Evolutionary conservation across 768 basidiomycete species (phyloP), one percentile per base, ranked within the genome.

Genomic region (Suillus luteus): DNA sequence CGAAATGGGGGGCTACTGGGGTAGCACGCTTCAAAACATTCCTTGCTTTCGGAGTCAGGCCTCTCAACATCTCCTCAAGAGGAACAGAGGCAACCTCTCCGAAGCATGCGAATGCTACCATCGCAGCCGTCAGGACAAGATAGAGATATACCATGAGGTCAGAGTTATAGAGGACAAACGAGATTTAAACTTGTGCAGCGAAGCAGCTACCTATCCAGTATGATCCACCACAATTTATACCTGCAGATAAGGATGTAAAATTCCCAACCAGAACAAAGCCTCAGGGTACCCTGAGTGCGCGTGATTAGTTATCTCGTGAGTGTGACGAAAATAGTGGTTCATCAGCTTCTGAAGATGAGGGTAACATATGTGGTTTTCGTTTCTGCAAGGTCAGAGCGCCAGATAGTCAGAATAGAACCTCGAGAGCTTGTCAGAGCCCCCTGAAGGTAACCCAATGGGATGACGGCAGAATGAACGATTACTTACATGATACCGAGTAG

Each of bases 1-100:
- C 68, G 38, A 78, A 89, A 68, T 82, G 80, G 48, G 87, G 87
- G 5, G 85, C 78, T 27, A 80, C 79, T 0, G 81, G 78, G 7
- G 73, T 72, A 31, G 71, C 75, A 37, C 71, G 68, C 31, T 70
- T 63, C 60, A 63, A n/a, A 8, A 74, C 15, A 40, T 66, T 63
- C 51, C 68, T 73, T 31, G 74, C 70, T 22, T 24, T 1, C 1
- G 66, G 66, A 58, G 65, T 75, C 55, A 74, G 67, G 22, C 33
- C 35, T n/a, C 43, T n/a, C 31, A 75, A 66, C 17, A 65, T 75
- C 2, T 74, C 66, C 19, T 55, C 65, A 19, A 76, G 61, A 7
- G 73, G 70, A 43, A 59, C 44, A 4, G 69, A 73, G 5, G 57
- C 10, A 1, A 64, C 49, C 6, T 48, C 62, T 62, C 57, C 54